Conservation (phyloP, 345 rosid species). For the Orychophragmus violaceus region DNA sequence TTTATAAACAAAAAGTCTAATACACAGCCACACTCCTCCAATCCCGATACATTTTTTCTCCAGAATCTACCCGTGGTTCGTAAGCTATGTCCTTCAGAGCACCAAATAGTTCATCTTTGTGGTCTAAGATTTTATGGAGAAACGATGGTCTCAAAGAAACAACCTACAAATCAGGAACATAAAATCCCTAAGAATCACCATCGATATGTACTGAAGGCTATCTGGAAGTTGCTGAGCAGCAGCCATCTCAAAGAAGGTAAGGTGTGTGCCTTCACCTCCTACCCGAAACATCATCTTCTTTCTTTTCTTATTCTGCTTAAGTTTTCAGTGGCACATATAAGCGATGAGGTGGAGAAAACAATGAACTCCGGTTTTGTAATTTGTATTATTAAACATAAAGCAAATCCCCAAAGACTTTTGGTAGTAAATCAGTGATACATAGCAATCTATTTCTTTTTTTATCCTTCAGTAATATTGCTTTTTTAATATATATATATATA, state of each 20-base stretch:
- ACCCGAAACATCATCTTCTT: slow-evolving; percentile 89
- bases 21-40: too few relatives aligned
- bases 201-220: slow-evolving; percentile 34
- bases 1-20: not conserved
- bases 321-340: too few relatives aligned
- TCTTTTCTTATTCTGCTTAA: not conserved
- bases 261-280: slow-evolving; percentile 96
- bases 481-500: too few relatives aligned
- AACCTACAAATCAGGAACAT: slow-evolving; percentile 43
- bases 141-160: slow-evolving; percentile 88
- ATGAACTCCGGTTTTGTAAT: too few relatives aligned
- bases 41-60: too few relatives aligned
- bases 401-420: too few relatives aligned
- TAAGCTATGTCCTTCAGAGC: slow-evolving; percentile 83
- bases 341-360: too few relatives aligned
- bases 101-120: slow-evolving; percentile 90
- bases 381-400: too few relatives aligned
- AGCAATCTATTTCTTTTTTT: too few relatives aligned
- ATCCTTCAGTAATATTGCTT: too few relatives aligned
- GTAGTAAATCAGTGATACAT: too few relatives aligned
- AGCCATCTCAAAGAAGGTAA: slow-evolving; percentile 99
- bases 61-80: slow-evolving; percentile 69
- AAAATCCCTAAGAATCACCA: too few relatives aligned
- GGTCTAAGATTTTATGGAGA: slow-evolving; percentile 81
- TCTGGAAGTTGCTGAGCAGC: slow-evolving; percentile 99